Evolutionary conservation across 2,329 filamentous ascomycete genomes (phyloP), one percentile per base, ranked within the genome.

Genomic region (Atkinsonella texensis): DNA sequence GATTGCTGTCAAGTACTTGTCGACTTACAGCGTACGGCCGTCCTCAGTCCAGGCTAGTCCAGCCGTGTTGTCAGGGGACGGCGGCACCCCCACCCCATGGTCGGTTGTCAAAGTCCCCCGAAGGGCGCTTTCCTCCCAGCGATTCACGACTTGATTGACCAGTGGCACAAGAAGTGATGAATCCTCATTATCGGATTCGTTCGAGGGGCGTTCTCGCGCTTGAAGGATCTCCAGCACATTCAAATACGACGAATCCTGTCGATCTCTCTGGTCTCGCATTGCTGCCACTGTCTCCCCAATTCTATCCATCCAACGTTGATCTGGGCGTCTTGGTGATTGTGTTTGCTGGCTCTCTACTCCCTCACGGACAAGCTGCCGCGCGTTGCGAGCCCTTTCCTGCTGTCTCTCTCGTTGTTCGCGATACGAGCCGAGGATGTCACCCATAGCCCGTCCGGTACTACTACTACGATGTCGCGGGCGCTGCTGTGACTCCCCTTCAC

Each of bases 21-120:
- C 45, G 43, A 69, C 80, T 74, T 65, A 84, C 80, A 84, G 59
- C 20, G 68, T 73, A 46, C 71, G 72, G 2, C 81, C 81, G 59
- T 83, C 77, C 38, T 77, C 74, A 56, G 78, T 81, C 81, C 81
- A 84, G 20, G 74, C 70, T 57, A 82, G 65, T 2, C 81, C 81
- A 11, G 80, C 77, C 1, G 81, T 84, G 49, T 82, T 79, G 47
- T 80, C 74, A 3, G 74, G 69, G 41, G 73, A 71, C 11, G 74
- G 71, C 1, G 68, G 68, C 49, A 67, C 64, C 51, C 71, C 69
- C 23, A 71, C 64, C 5, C 68, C 68, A 6, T 71, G 68, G 28
- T 72, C 70, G 4, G 61, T 55, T 0, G 56, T 57, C 9, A 65
- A 56, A 0, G 65, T 66, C 7, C 61, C 62, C 15, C 65, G 59